A percentile compares a stretch with the other conserved stretches of the same genome.
Evolutionary conservation across 2,329 filamentous ascomycete species (phyloP).

Genomic region (Stachybotrys echinatus): DNA sequence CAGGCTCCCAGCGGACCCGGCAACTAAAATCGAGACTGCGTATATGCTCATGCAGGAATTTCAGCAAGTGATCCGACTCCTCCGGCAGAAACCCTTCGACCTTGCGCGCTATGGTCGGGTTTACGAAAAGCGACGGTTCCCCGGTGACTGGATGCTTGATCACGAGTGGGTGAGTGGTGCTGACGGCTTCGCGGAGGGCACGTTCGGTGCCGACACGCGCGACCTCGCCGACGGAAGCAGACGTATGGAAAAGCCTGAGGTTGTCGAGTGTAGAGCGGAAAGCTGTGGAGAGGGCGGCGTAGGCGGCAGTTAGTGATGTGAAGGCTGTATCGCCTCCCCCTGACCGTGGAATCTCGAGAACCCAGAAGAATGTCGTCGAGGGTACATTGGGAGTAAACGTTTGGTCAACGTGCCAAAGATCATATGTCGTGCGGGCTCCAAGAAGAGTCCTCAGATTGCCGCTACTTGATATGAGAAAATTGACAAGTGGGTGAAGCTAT

Average conservation of each 20-base stretch:
- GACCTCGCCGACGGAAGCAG: constrained; percentile 22
- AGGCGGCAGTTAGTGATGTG: too few species aligned
- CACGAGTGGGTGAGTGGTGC: constrained; percentile 19
- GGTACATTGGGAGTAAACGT: too few species aligned
- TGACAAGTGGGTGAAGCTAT: too few species aligned
- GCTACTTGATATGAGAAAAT: too few species aligned
- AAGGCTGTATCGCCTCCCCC: too few species aligned
- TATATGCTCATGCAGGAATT: constrained; percentile 21
- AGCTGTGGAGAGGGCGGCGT: too few species aligned
- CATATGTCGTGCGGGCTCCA: too few species aligned
- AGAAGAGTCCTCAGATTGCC: too few species aligned
- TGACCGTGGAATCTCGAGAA: too few species aligned
- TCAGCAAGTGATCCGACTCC: constrained; percentile 19
- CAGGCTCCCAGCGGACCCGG: too few species aligned
- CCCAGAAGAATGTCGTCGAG: too few species aligned
- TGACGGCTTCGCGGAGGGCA: constrained; percentile 20
- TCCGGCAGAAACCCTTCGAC: constrained; percentile 22
- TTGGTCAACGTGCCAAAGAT: too few species aligned
- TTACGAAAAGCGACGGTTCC: constrained; percentile 19
- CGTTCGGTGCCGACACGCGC: constrained; percentile 19
- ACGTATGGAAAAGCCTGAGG: constrained; percentile 14
- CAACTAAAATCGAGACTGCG: constrained; percentile 23
- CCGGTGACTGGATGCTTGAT: constrained; percentile 22
- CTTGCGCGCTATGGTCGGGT: constrained; percentile 20
- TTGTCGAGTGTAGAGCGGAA: constrained; percentile 12